These are phyloP conservation scores for Orbilia ellipsospora DNA, from an alignment of 2,329 filamentous ascomycete species.

Conservation along the genomic window DNA sequence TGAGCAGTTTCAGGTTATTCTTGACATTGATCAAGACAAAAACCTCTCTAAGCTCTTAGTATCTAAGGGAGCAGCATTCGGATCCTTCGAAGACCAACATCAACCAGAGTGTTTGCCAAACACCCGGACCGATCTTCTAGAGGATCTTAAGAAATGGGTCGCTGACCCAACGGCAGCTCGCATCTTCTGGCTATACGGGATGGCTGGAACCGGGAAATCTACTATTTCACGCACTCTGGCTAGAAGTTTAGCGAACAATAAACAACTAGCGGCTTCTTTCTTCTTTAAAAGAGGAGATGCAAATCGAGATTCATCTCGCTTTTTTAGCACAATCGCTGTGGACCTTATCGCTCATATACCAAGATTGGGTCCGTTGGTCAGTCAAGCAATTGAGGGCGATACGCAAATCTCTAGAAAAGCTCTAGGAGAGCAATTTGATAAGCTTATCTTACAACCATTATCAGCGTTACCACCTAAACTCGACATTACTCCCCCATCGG, in stretches of 20 bases:
- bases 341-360: constrained; percentile 61
- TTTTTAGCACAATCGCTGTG: constrained; percentile 64
- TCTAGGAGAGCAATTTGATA: constrained; percentile 23
- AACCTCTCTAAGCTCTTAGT: constrained; percentile 16
- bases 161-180: background rate
- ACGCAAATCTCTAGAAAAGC: constrained; percentile 32
- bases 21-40: constrained; percentile 10
- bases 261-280: constrained; percentile 63
- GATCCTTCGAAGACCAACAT: constrained; percentile 56
- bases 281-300: constrained; percentile 65
- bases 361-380: constrained; percentile 58
- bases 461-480: constrained; percentile 10
- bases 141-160: constrained; percentile 53
- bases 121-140: constrained; percentile 58
- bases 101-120: constrained; percentile 56
- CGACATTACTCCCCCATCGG: background rate
- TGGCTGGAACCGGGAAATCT: constrained; percentile 60
- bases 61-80: constrained; percentile 56
- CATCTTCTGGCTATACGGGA: constrained; percentile 60
- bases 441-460: constrained; percentile 24
- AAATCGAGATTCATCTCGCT: constrained; percentile 61
- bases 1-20: constrained; percentile 5
- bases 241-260: constrained; percentile 48
- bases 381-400: constrained; percentile 60
- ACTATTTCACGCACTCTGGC: constrained; percentile 62